Evolutionary conservation across 2,329 filamentous ascomycete species (phyloP), one percentile per base, ranked within the genome.

Genomic region (Helotiales sp.): DNA sequence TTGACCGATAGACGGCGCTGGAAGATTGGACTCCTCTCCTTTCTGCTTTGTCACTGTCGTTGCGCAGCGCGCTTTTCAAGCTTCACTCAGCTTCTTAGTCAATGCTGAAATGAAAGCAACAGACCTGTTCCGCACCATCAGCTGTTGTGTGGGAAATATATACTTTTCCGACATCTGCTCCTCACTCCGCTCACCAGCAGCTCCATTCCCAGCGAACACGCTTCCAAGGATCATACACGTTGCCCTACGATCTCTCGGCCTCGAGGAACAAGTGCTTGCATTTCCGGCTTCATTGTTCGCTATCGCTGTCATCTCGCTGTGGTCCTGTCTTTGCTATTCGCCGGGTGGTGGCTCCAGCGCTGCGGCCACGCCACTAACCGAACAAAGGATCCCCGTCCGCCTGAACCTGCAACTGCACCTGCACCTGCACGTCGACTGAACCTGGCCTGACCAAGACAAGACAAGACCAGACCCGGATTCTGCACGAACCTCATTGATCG

Each of bases 191-290:
- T 40, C 30, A n/a, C 24, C 10, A n/a, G 13, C 22, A 10, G 17
- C 22, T 11, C n/a, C 32, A 24, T n/a, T 24, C 32, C 54, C 54
- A 37, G 54, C 54, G 30, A 40, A 40, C 30, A 57, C 17, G 15
- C 54, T 13, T 57, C 54, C 54, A 24, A 34, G 54, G 54, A 40
- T 57, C 54, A 40, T 57, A 57, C 54, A 24, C 54, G 32, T 34
- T 57, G 10, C 17, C 40, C 40, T 20, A 45, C 40, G 40, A n/a
- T 20, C 40, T 17, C 6, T 57, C 20, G 40, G n/a, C 32, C 30
- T 34, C 54, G 24, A 57, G 30, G 20, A 57, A 22, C 24, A 28
- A 52, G 6, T 52, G 49, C 49, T 30, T 52, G 26, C 24, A 52
- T 17, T 52, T 13, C 49, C 49, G 49, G 24, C 26, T 30, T 30